phyloP scores from a whole-genome alignment of 306 rosid genomes.

The Vachellia collinsii region DNA sequence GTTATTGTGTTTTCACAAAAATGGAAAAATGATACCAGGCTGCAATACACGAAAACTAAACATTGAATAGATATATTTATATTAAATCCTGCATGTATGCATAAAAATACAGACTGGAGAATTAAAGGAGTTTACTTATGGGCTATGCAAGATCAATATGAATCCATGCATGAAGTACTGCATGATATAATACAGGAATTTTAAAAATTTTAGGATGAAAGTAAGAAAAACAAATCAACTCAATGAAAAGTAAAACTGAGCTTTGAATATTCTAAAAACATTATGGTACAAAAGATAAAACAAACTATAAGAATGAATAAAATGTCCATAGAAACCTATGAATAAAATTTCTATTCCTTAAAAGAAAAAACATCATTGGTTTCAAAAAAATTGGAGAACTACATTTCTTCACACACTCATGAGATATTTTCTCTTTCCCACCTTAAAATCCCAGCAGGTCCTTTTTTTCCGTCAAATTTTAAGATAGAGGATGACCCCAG shows the following conservation, averaged over 20 bases:
- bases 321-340: background rate
- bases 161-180: background rate
- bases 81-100: slow-evolving; percentile 7
- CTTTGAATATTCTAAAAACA: background rate
- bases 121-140: background rate
- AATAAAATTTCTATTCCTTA: background rate
- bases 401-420: background rate
- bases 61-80: slow-evolving; percentile 6
- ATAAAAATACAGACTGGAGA: slow-evolving; percentile 17
- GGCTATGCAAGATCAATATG: background rate
- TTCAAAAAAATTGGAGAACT: background rate
- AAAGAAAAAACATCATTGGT: background rate
- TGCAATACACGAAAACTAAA: slow-evolving; percentile 5
- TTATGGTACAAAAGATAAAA: no score
- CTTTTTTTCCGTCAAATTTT: background rate
- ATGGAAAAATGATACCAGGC: slow-evolving; percentile 32
- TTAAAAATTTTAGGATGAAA: background rate
- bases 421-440: background rate
- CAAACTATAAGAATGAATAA: background rate
- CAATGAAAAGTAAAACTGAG: background rate
- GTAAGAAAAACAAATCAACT: background rate
- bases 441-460: background rate
- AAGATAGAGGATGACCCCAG: background rate
- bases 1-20: slow-evolving; percentile 3
- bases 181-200: background rate